A percentile compares a stretch with the other conserved stretches of the same genome.
Evolutionary conservation across 108 stramenopile genomes (phyloP).

Genomic region (Aurantiochytrium sp.): DNA sequence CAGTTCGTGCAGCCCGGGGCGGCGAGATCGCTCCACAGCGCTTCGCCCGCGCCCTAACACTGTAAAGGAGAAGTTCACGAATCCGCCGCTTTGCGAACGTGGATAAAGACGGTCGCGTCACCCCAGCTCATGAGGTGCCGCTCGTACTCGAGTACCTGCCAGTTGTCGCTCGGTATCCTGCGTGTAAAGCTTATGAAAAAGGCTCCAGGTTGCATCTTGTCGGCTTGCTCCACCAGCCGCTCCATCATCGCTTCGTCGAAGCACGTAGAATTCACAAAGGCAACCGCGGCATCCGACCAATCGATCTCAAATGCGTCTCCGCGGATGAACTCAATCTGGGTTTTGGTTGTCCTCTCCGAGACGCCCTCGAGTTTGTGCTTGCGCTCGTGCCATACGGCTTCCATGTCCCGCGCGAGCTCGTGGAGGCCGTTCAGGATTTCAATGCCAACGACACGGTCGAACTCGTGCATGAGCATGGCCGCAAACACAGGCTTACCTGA

Average conservation of each 20-base stretch:
- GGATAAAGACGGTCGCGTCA: slow-evolving; percentile 59
- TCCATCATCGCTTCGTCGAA: slow-evolving; percentile 55
- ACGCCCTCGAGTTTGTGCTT: not conserved
- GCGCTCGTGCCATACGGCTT: slow-evolving; percentile 35
- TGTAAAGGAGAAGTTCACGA: too few species aligned
- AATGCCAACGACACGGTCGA: slow-evolving; percentile 56
- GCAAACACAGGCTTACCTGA: slow-evolving; percentile 61
- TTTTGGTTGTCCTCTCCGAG: not conserved
- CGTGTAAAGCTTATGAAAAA: slow-evolving; percentile 63
- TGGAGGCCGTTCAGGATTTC: slow-evolving; percentile 56
- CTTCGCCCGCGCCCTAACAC: too few species aligned
- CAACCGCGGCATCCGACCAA: slow-evolving; percentile 61
- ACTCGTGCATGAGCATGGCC: slow-evolving; percentile 59
- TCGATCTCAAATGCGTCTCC: slow-evolving; percentile 52
- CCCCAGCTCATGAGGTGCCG: slow-evolving; percentile 61
- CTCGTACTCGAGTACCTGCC: slow-evolving; percentile 45
- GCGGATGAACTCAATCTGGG: slow-evolving; percentile 36
- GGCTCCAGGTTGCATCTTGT: slow-evolving; percentile 46
- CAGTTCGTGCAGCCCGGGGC: too few species aligned
- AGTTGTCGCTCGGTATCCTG: slow-evolving; percentile 36
- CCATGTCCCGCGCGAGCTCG: slow-evolving; percentile 19
- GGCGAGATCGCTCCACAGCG: too few species aligned
- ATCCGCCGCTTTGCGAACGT: slow-evolving; percentile 28
- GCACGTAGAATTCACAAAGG: slow-evolving; percentile 64
- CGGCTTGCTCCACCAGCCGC: slow-evolving; percentile 42